Evolutionary conservation across 164 flowering plant species (phyloP), one percentile per base, ranked within the genome.

Genomic region (Saururus chinensis): DNA sequence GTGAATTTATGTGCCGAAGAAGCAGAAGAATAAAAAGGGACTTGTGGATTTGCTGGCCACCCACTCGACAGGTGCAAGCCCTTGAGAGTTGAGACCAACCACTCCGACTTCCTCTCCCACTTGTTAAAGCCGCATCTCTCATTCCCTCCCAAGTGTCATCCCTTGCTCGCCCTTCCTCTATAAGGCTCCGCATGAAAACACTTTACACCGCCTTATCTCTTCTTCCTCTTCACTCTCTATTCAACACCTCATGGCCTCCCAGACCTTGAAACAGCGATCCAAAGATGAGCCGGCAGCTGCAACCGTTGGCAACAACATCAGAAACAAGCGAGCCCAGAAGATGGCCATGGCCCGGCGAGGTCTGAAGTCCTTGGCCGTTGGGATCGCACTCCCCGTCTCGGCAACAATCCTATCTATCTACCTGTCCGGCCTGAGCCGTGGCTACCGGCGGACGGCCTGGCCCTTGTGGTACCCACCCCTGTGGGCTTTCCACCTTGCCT

Each of bases 341-440:
- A 62, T 56, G 68, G 81, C 73, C 6, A 79, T 78, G 84, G 92
- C 96, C 49, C 82, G 81, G 60, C 84, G 88, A 7, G 98, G 96
- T 26, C 75, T 89, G 0, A 75, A 67, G 17, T 87, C 98, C 1
- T 73, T 89, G 8, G 64, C 81, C 54, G 22, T 80, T 0, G 88
- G 87, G 0, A 60, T 89, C 6, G 51, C 73, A 0, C 1, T 82
- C 9, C 96, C 96, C 0, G 24, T 79, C 16, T 37, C 68, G 0
- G 73, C 89, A 7, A 76, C 86, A 24, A 45, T 84, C 41, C 11
- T 74, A 0, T 56, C 65, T 68, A 76, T 75, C 24, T 69, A 57
- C 74, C 16, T 75, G 25, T 75, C 74, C 51, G 82, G 80, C 11
- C 62, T 79, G 24, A 40, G 64, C 30, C 63, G 51, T 49, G 51